Conservation (phyloP, 345 rosid genomes). For the Euphorbia tirucalli region DNA sequence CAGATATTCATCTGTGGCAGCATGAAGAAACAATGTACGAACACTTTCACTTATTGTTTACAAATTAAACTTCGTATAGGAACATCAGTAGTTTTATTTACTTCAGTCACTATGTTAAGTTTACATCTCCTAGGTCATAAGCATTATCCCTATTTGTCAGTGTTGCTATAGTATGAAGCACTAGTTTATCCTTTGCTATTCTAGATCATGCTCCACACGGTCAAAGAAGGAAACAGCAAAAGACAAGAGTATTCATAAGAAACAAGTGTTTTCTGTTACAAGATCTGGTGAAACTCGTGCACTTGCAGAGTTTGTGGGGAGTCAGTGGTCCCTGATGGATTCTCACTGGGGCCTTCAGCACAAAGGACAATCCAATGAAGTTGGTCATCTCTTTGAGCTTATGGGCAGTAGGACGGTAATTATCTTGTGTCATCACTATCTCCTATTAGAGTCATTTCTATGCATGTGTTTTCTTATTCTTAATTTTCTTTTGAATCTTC, state of each 20-base stretch:
- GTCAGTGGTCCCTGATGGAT: conserved; percentile 67
- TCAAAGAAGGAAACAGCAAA: conserved; percentile 30
- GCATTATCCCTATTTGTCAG: background rate
- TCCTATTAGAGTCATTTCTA: background rate
- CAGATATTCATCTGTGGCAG: background rate
- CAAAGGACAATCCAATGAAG: conserved; percentile 29
- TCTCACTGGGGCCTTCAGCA: conserved; percentile 60
- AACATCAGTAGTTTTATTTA: background rate
- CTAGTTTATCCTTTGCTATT: conserved; percentile 12
- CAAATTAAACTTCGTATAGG: background rate
- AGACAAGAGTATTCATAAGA: conserved; percentile 28
- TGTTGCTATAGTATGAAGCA: conserved; percentile 5
- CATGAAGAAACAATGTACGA: background rate
- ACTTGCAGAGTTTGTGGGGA: conserved; percentile 55
- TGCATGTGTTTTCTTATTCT: background rate
- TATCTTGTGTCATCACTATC: conserved; percentile 11
- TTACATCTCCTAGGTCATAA: background rate
- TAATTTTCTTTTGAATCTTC: background rate
- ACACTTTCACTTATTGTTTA: background rate
- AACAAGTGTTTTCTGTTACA: conserved; percentile 62
- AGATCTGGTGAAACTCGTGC: conserved; percentile 53
- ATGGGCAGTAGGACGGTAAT: conserved; percentile 63
- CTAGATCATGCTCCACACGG: conserved; percentile 39
- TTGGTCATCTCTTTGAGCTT: conserved; percentile 61
- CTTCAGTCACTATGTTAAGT: background rate